Percentiles rank a stretch among this genome's conserved stretches.
These are phyloP conservation scores for Cicer bijugum DNA, from an alignment of 306 rosid species.

Conservation along the genomic window DNA sequence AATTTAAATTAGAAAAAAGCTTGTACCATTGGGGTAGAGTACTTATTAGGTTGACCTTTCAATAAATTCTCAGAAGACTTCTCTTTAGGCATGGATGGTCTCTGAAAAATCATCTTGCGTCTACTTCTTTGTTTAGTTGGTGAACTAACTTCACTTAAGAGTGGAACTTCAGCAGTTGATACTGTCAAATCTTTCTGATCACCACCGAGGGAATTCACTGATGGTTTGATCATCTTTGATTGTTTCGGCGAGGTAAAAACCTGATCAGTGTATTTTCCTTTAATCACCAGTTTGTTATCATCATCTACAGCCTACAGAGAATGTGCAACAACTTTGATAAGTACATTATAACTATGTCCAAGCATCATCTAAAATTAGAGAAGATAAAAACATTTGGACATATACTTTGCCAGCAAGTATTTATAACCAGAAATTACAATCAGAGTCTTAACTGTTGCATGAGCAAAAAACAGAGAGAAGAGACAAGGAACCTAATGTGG, in stretches of 20 bases:
- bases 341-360: slow-evolving; percentile 28
- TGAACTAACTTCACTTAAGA: slow-evolving; percentile 52
- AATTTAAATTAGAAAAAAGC: slow-evolving; percentile 11
- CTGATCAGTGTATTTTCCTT: slow-evolving; percentile 62
- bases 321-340: slow-evolving; percentile 39
- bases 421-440: neutral
- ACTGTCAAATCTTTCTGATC: slow-evolving; percentile 54
- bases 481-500: slow-evolving; percentile 4
- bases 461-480: slow-evolving; percentile 17
- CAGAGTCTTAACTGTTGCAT: slow-evolving; percentile 5
- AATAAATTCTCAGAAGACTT: slow-evolving; percentile 52
- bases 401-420: neutral
- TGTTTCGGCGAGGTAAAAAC: slow-evolving; percentile 55
- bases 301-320: slow-evolving; percentile 60
- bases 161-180: slow-evolving; percentile 57
- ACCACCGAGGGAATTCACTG: slow-evolving; percentile 56
- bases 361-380: slow-evolving; percentile 18
- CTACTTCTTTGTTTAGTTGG: slow-evolving; percentile 61
- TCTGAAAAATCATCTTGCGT: slow-evolving; percentile 61
- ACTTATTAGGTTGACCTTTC: slow-evolving; percentile 53
- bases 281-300: slow-evolving; percentile 55
- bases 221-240: slow-evolving; percentile 55
- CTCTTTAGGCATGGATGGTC: slow-evolving; percentile 50
- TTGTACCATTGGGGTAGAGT: slow-evolving; percentile 60
- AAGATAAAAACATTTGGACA: neutral